Conservation (phyloP, 2,329 filamentous ascomycete genomes). For the Pyrenochaeta sp. region DNA sequence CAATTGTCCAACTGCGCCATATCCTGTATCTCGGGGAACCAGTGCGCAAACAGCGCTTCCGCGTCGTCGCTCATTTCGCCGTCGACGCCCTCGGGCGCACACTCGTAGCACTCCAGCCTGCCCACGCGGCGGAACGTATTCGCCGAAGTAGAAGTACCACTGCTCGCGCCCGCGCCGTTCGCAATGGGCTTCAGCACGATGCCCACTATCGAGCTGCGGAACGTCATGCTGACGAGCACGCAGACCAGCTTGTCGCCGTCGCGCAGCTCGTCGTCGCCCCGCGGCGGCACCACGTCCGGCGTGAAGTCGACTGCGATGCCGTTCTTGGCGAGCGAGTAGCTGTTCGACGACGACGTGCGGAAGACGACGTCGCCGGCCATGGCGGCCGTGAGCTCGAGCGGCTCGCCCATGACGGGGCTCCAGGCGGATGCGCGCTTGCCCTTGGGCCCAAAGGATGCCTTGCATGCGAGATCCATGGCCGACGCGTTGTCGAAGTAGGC, state of each 20-base stretch:
- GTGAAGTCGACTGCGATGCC: conserved; percentile 41
- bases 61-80: conserved; percentile 45
- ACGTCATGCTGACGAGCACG: conserved; percentile 47
- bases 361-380: conserved; percentile 44
- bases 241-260: conserved; percentile 42
- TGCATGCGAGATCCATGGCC: conserved; percentile 47
- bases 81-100: conserved; percentile 31
- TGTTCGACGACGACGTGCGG: conserved; percentile 13
- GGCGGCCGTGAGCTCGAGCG: conserved; percentile 39
- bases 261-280: conserved; percentile 34
- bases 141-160: too few species aligned
- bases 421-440: conserved; percentile 30
- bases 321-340: conserved; percentile 34
- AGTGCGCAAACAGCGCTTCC: conserved; percentile 43
- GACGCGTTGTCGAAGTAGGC: conserved; percentile 46
- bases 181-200: conserved; percentile 36
- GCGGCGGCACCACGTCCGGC: conserved; percentile 38
- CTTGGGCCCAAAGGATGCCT: conserved; percentile 35
- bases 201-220: conserved; percentile 44
- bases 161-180: too few species aligned
- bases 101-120: conserved; percentile 47
- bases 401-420: conserved; percentile 40
- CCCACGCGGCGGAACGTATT: conserved; percentile 42
- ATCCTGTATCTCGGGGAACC: conserved; percentile 47
- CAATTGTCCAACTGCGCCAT: conserved; percentile 45